Evolutionary conservation across 192 early-diverging fungal genomes (phyloP).

Genomic region (Coemansia nantahalensis): DNA sequence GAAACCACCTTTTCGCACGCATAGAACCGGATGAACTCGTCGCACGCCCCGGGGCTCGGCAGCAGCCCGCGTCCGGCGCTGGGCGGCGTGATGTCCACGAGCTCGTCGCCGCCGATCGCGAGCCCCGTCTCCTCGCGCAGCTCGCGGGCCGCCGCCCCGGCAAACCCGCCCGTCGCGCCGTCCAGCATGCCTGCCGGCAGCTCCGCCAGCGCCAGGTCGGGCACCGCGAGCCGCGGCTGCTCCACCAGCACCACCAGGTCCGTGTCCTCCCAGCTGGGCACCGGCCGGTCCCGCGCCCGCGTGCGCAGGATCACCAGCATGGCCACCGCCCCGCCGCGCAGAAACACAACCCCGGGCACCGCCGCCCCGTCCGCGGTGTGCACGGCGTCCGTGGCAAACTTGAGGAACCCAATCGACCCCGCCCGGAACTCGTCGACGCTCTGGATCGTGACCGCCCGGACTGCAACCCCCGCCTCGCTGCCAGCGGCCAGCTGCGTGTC

Average conservation of each 20-base stretch:
- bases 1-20: slow-evolving; percentile 61
- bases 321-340: slow-evolving; percentile 74
- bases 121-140: slow-evolving; percentile 83
- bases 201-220: slow-evolving; percentile 61
- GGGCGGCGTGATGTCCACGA: slow-evolving; percentile 60
- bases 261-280: slow-evolving; percentile 23
- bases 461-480: slow-evolving; percentile 18
- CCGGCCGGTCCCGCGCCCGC: not conserved
- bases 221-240: slow-evolving; percentile 72
- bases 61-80: slow-evolving; percentile 68
- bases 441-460: slow-evolving; percentile 61
- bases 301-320: slow-evolving; percentile 64
- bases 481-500: slow-evolving; percentile 2
- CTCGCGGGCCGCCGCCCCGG: slow-evolving; percentile 73
- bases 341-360: slow-evolving; percentile 76
- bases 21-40: slow-evolving; percentile 74
- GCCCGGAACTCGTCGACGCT: slow-evolving; percentile 71
- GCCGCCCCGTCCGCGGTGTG: slow-evolving; percentile 49
- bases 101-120: slow-evolving; percentile 54
- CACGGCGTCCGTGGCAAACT: slow-evolving; percentile 60
- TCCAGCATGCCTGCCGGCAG: slow-evolving; percentile 89
- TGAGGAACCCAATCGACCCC: slow-evolving; percentile 69
- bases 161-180: slow-evolving; percentile 63
- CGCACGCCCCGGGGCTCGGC: slow-evolving; percentile 77
- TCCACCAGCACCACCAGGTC: slow-evolving; percentile 64